phyloP scores from a whole-genome alignment of 2,329 filamentous ascomycete species.

The Epichloe aotearoae region DNA sequence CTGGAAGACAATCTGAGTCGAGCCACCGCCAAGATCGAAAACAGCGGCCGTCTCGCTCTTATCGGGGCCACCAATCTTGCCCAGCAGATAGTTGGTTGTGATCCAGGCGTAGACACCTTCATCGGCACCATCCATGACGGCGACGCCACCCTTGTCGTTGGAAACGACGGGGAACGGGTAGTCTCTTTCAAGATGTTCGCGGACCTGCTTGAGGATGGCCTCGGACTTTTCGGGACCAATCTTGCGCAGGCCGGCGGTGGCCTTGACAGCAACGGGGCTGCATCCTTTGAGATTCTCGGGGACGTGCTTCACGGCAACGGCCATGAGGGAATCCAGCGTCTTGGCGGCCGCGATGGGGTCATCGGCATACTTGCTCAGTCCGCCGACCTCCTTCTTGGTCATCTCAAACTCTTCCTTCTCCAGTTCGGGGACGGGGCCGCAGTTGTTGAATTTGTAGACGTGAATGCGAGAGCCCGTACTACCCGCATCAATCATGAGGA shows the following conservation, averaged over 20 bases:
- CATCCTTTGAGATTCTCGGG: slow-evolving; percentile 85
- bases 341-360: slow-evolving; percentile 80
- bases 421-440: slow-evolving; percentile 84
- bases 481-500: slow-evolving; percentile 95
- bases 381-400: slow-evolving; percentile 78
- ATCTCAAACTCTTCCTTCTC: slow-evolving; percentile 88
- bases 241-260: slow-evolving; percentile 84
- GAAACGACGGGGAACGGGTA: slow-evolving; percentile 94
- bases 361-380: slow-evolving; percentile 70
- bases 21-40: slow-evolving; percentile 92
- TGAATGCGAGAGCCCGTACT: slow-evolving; percentile 97
- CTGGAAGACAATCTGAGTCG: slow-evolving; percentile 97
- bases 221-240: slow-evolving; percentile 69
- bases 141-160: slow-evolving; percentile 70
- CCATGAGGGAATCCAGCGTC: slow-evolving; percentile 78
- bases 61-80: slow-evolving; percentile 90
- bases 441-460: slow-evolving; percentile 99
- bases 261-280: slow-evolving; percentile 93
- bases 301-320: slow-evolving; percentile 70
- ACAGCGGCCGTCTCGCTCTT: slow-evolving; percentile 83
- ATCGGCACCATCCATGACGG: slow-evolving; percentile 94
- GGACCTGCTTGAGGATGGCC: slow-evolving; percentile 75
- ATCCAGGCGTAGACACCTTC: slow-evolving; percentile 99
- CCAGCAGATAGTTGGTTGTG: slow-evolving; percentile 94
- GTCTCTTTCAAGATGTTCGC: slow-evolving; percentile 67